A percentile compares a stretch with the other conserved stretches of the same genome.
Conservation (phyloP, 1,139 yeast species). For the Casaregolazyma lundiana region DNA sequence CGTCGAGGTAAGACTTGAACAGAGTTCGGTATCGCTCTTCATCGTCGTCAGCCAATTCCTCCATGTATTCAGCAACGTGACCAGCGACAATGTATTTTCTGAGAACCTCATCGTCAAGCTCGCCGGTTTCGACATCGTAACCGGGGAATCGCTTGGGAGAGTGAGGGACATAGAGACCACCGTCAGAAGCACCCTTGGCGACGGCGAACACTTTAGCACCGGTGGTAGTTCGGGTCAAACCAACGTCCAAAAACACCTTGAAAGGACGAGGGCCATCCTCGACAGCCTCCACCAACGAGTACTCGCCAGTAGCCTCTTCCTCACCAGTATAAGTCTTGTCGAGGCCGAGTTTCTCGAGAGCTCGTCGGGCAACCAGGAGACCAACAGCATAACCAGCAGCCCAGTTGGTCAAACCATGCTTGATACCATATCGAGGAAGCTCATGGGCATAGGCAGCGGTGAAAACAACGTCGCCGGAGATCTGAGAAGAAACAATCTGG, state of each 20-base stretch:
- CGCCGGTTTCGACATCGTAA: constrained; percentile 96
- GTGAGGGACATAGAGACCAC: constrained; percentile 99
- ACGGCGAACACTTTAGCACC: constrained; percentile 99
- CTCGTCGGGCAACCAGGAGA: constrained; percentile 98
- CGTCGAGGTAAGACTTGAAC: constrained; percentile 95
- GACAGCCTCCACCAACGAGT: constrained; percentile 95
- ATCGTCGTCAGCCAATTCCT: constrained; percentile 99
- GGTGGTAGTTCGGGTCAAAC: constrained; percentile 99
- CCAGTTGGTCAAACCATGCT: constrained; percentile 99
- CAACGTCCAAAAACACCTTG: constrained; percentile 99
- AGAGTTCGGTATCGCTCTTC: constrained; percentile 98
- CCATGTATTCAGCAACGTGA: constrained; percentile 99
- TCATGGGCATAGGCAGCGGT: constrained; percentile 99
- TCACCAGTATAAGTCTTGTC: constrained; percentile 99
- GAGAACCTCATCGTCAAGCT: constrained; percentile 94
- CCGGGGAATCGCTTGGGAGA: constrained; percentile 99
- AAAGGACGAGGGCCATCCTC: constrained; percentile 99
- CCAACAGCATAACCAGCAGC: constrained; percentile 99
- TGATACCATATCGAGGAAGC: constrained; percentile 96
- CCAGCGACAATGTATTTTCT: constrained; percentile 99
- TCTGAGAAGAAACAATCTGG: constrained; percentile 94
- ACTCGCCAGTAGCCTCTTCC: constrained; percentile 99
- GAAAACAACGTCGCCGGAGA: constrained; percentile 94
- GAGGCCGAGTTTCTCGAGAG: constrained; percentile 94
- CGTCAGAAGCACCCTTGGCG: constrained; percentile 99